Evolutionary conservation across 768 basidiomycete genomes (phyloP), one percentile per base, ranked within the genome.

Genomic region (Mycena albidolilacea): DNA sequence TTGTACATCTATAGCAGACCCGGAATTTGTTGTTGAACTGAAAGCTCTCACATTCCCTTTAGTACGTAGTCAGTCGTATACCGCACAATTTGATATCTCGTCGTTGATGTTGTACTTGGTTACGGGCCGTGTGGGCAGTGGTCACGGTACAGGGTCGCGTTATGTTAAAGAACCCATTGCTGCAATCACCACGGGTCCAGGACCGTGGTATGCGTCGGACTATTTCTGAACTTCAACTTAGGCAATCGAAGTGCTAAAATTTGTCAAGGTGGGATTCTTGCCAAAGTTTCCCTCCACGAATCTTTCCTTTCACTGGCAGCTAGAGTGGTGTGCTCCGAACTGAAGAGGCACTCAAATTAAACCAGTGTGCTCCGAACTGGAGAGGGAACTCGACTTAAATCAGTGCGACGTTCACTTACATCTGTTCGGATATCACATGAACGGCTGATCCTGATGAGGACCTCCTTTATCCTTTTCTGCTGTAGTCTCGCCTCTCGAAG

Each of bases 401-500:
- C 55, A 8, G 30, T n/a, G 30, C 55, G 11, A 37, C 6, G 1
- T 6, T 57, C 23, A 37, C 10, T 23, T 57, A 8, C 9, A 19
- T 59, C 10, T 39, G 38, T 41, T 39, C 59, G 59, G 39, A 60
- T 60, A 60, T 21, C 58, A 59, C 38, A 39, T 19, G 19, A 21
- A 38, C n/a, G 39, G 38, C 2, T 43, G 21, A 43, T 41, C 59
- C 11, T 61, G 21, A 61, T 61, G 15, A 15, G n/a, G 59, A 9
- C 8, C 41, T 43, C n/a, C 38, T 43, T 21, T 43, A 17, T 61
- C 59, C 59, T 61, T 61, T 60, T 23, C 59, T 21, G 39, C 39
- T 43, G 2, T 3, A 38, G 7, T 3, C 17, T 4, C 41, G 9
- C 11, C 1, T 21, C 39, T n/a, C 10, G 9, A 39, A 23, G 11